Evolutionary conservation across 2,329 filamentous ascomycete species (phyloP), one percentile per base, ranked within the genome.

Genomic region (Apiospora koreana): DNA sequence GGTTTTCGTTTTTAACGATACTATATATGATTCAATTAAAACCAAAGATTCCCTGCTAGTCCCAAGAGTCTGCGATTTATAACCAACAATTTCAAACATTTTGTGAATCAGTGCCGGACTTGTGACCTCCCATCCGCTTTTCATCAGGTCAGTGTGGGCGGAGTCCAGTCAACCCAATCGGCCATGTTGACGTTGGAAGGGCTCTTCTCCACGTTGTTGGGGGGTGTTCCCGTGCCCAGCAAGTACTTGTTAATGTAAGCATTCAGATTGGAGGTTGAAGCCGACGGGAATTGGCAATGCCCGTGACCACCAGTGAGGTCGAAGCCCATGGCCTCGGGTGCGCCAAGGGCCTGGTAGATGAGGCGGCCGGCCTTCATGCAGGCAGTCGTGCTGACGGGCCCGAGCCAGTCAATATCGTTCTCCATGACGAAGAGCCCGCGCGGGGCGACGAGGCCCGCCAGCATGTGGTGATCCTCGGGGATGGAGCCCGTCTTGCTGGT

Each of bases 321-420:
- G 78, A 88, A 88, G 2, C 88, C 88, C 85, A 89, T 87, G 78
- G 86, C 84, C 73, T 85, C 85, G 21, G 85, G 82, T 1, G 82
- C 84, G 70, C 86, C 87, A 35, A 86, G 80, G 5, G 83, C 85
- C 80, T 86, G 83, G 79, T 88, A 89, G 75, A 88, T 84, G 67
- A 85, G 79, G 48, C 84, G 83, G 5, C 81, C 87, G 25, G 84
- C 86, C 79, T 86, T 86, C 87, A 88, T 89, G 80, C 86, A 89
- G 67, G 83, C 87, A 35, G 86, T 88, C 21, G 86, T 88, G 69
- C 85, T 84, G 70, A 87, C 85, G 66, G 85, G 86, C 46, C 87
- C 87, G 68, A 89, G 83, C 87, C 87, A 90, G 79, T 89, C 86
- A 73, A 85, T 85, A 74, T 88, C 85, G 76, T 89, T 90, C 81